Percentiles rank a stretch among this genome's conserved stretches.
Evolutionary conservation across 306 rosid genomes (phyloP).

Genomic region (Vigna unguiculata): DNA sequence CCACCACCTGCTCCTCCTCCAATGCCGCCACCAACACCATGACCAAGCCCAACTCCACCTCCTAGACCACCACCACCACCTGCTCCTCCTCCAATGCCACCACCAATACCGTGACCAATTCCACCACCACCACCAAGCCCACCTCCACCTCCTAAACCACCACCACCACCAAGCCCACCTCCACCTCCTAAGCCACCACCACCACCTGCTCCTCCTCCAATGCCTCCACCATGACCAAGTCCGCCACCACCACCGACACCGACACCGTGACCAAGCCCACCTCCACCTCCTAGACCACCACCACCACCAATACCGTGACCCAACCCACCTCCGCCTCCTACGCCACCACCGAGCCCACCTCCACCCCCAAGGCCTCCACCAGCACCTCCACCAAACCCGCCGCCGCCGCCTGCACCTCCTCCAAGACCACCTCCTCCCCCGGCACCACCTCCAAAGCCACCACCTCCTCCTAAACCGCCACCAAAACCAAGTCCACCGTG

Average conservation of each 20-base stretch:
- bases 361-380: constrained; percentile 43
- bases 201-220: constrained; percentile 12
- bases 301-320: constrained; percentile 42
- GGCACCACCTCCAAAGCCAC: constrained; percentile 37
- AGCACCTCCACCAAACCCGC: constrained; percentile 15
- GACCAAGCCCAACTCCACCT: not conserved
- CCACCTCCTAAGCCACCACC: not conserved
- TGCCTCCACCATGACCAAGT: constrained; percentile 6
- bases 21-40: not conserved
- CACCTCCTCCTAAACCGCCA: constrained; percentile 35
- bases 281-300: constrained; percentile 44
- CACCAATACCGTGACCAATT: not conserved
- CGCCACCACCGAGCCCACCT: constrained; percentile 39
- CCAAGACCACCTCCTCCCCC: constrained; percentile 36
- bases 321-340: constrained; percentile 39
- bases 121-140: not conserved
- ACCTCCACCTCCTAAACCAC: not conserved
- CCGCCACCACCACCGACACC: constrained; percentile 23
- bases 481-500: constrained; percentile 40
- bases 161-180: not conserved
- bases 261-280: constrained; percentile 26
- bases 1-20: constrained; percentile 26
- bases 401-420: constrained; percentile 24
- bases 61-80: constrained; percentile 4
- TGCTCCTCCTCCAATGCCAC: not conserved